Base-by-base conservation (phyloP, 2,329 filamentous ascomycete species). In the Phaeosphaeriaceae sp. region DNA sequence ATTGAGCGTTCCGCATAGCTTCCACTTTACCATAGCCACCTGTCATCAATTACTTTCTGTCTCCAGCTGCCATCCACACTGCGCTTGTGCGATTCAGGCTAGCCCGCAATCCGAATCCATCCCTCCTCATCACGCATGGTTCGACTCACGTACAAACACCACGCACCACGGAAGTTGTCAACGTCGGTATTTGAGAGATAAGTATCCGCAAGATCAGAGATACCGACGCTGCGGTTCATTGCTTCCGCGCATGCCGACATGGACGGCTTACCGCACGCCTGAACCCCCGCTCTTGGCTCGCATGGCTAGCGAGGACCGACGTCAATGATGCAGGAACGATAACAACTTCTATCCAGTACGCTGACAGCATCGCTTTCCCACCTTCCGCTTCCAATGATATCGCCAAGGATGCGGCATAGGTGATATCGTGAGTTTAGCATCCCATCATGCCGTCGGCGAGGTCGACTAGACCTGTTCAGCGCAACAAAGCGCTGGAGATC, bases 291-390 rank as follows among this genome's bases (percentile, higher is more conserved):
- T 55, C 52, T 58, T 55, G 56, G 30, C 44, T 32, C 43, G 55
- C 49, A 22, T 32, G 23, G 35, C 28, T 49, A 50, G 22, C 32
- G 35, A 55, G 49, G 30, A 26, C 43, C 43, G 26, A 51, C 44
- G 24, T 51, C 49, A 40, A 50, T 51, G 54, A 56, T 53, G 58
- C 53, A 52, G 50, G 53, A 35, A 48, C 58, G 61, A 63, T 60
- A 60, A 63, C 52, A 30, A 50, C 17, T 10, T 35, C 26, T 52
- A 47, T 49, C 40, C 44, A 55, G 48, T 59, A 32, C 52, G 5
- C 30, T 49, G 47, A 19, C 26, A 52, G 28, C n/a, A 55, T 24
- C 19, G 15, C 19, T 26, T 52, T 35, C 19, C 42, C 30, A 55
- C 52, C 53, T 59, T 55, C 57, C 53, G 53, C 42, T 32, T 49